phyloP scores from a whole-genome alignment of 495 filamentous ascomycete species.

The Aspergillus conjunctus region DNA sequence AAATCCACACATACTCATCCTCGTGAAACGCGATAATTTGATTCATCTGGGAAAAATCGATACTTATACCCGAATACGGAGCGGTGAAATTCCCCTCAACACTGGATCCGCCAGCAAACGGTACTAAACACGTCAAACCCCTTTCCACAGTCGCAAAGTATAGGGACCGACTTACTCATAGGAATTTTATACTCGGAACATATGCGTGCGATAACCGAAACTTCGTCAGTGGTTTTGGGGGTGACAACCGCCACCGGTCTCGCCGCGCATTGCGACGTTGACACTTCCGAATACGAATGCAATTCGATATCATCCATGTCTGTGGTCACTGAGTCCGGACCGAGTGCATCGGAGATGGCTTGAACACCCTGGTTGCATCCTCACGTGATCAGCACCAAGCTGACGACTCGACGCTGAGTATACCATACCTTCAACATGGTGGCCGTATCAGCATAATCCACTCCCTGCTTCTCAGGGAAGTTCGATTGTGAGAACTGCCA shows the following conservation, averaged over 20 bases:
- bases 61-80: constrained; percentile 74
- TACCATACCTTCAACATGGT: constrained; percentile 20
- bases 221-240: constrained; percentile 70
- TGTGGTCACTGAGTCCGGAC: constrained; percentile 70
- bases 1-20: constrained; percentile 50
- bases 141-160: not conserved
- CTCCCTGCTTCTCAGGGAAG: not conserved
- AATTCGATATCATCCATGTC: constrained; percentile 72
- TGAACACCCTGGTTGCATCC: constrained; percentile 30
- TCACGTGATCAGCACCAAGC: not conserved
- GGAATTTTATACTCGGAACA: constrained; percentile 78
- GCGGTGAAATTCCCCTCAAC: constrained; percentile 81
- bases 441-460: constrained; percentile 11
- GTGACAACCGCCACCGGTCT: constrained; percentile 72
- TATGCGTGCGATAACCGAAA: constrained; percentile 68
- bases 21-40: constrained; percentile 70
- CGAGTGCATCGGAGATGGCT: constrained; percentile 55
- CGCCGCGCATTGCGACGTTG: constrained; percentile 68
- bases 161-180: constrained; percentile 43
- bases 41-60: constrained; percentile 83
- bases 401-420: not conserved
- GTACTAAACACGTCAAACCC: constrained; percentile 31
- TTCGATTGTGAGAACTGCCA: constrained; percentile 4
- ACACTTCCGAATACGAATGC: constrained; percentile 83
- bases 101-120: constrained; percentile 76